Base-by-base conservation (phyloP, 768 basidiomycete genomes). In the Thelephora ganbajun region DNA sequence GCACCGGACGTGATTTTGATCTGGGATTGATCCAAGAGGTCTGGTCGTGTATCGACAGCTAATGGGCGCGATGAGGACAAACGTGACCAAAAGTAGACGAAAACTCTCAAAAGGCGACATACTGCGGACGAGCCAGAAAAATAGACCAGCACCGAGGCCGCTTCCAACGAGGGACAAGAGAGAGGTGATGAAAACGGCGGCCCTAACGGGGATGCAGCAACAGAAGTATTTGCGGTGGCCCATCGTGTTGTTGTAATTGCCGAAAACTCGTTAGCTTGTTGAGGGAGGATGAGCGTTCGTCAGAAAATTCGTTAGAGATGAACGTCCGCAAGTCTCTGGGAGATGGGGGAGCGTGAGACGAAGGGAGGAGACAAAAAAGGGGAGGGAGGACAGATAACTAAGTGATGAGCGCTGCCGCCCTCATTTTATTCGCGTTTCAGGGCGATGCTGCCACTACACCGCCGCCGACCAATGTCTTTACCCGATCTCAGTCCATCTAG, bases 141-240 rank as follows among this genome's bases (percentile, higher is more conserved):
- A 7, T 7, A 7, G 56, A 0, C 54, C 14, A 6, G 50, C 52
- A 2, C 53, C 43, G 5, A 47, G 11, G 11, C 46, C 20, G n/a
- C 54, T 54, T 5, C 36, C 30, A 11, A 26, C 26, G 33, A 56
- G 36, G 48, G 58, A 55, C 9, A 56, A 48, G 44, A 58, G 42
- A 3, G 58, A 61, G 48, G 56, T 53, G 48, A 61, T n/a, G 58
- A 59, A 61, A 35, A 59, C 60, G 16, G 50, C 60, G 6, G 46
- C 44, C 43, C 60, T 57, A 45, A 61, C 60, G 41, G 60, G 60
- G 35, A 61, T 61, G 48, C 60, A 61, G 54, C 47, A 61, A 48
- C 54, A 58, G 53, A 61, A 61, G 46, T 58, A 57, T 41, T 50
- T 50, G 16, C 39, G 16, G 7, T 9, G 7, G 39, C 39, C 39